Base-by-base conservation (phyloP, 352 stramenopile genomes). In the Globisporangium splendens region DNA sequence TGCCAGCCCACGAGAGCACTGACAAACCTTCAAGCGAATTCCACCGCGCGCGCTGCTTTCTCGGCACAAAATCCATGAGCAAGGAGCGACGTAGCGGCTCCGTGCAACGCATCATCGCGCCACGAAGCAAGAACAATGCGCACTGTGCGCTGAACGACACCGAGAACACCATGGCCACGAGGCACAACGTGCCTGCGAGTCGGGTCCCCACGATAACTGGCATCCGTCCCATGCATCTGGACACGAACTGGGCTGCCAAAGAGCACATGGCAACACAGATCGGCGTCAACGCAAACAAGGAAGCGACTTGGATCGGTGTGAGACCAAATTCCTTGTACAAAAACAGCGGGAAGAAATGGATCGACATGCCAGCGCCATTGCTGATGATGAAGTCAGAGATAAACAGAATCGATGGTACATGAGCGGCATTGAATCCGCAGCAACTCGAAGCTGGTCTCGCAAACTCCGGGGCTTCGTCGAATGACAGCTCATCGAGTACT, bases 41-140 rank as follows among this genome's bases (percentile, higher is more conserved):
- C 83, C 83, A 93, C 0, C 77, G 75, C 8, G 77, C 83, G 21
- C 83, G 80, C 44, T 84, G 60, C 8, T 67, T 56, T 42, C 75
- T 79, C 2, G 78, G 71, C 22, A 93, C 80, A 48, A 87, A 87
- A 57, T 93, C 83, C 80, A 93, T 91, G 13, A 93, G 66, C 20
- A 93, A 31, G 28, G 83, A 89, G 31, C 75, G 75, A 12, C 81
- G 72, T 24, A 93, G 54, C 10, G 80, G 80, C 50, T 86, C 74
- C 0, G 77, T 75, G 63, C 80, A 89, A 49, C 70, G 70, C 68
- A 89, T 86, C 48, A 90, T 70, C 14, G 65, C 73, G 20, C 62
- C 77, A 17, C 75, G 72, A 12, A 77, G 46, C 22, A 91, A 48
- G 49, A 91, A 89, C 15, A 91, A 51, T 4, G 56, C 68, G 35